These are phyloP conservation scores for Apiotrichum sp. DNA, from an alignment of 1,284 basidiomycete genomes.

Conservation along the genomic window DNA sequence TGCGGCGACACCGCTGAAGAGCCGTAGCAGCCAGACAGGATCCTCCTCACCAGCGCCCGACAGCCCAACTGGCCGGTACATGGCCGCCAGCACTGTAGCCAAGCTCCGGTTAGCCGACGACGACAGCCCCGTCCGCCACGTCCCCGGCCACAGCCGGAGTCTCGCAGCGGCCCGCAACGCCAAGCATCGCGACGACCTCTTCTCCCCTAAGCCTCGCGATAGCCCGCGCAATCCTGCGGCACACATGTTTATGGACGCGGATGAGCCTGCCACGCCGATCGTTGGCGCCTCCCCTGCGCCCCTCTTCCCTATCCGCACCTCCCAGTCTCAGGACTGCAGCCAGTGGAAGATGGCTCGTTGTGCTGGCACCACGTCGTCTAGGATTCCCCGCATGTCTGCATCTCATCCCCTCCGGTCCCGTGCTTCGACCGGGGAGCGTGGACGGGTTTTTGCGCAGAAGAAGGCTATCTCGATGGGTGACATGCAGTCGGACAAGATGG, in stretches of 20 bases:
- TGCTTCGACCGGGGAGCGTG: slow-evolving; percentile 13
- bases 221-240: slow-evolving; percentile 3
- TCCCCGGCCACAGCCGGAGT: slow-evolving; percentile 40
- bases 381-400: slow-evolving; percentile 23
- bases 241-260: slow-evolving; percentile 9
- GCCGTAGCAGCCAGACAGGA: slow-evolving; percentile 4
- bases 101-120: slow-evolving; percentile 36
- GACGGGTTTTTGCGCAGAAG: slow-evolving; percentile 26
- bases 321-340: slow-evolving; percentile 32
- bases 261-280: slow-evolving; percentile 6
- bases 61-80: slow-evolving; percentile 32
- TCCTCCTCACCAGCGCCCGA: slow-evolving; percentile 33
- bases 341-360: slow-evolving; percentile 3
- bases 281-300: slow-evolving; percentile 12
- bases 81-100: slow-evolving; percentile 34
- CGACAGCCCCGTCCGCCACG: slow-evolving; percentile 36
- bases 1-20: neutral
- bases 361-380: slow-evolving; percentile 10
- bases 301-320: slow-evolving; percentile 33
- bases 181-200: slow-evolving; percentile 12
- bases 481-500: slow-evolving; percentile 27
- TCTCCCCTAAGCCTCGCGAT: slow-evolving; percentile 11
- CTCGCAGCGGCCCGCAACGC: slow-evolving; percentile 14
- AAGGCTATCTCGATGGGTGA: slow-evolving; percentile 41
- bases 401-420: slow-evolving; percentile 30